Base-by-base conservation (phyloP, 192 early-diverging fungal genomes). In the Mortierella alpina region DNA sequence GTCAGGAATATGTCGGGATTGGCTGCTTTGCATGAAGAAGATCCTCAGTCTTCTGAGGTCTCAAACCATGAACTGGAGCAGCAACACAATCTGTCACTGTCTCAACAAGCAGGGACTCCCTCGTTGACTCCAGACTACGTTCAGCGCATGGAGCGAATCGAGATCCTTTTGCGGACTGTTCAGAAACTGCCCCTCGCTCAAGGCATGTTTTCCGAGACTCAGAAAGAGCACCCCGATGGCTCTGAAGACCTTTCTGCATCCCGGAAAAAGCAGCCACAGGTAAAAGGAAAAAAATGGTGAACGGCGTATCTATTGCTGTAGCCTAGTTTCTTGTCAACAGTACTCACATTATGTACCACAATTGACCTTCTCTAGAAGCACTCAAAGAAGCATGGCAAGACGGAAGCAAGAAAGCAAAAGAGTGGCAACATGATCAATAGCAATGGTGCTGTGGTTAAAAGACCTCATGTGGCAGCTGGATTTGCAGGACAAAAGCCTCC, bases 401-500 rank as follows among this genome's bases (percentile, higher is more conserved):
- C 12, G 1, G 70, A 57, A 5, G 39, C 42, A 22, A 80, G 55
- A 31, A 78, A 80, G 48, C 11, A 14, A 20, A 50, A 31, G 31
- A 31, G 31, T 3, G 31, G 31, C 31, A 31, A 31, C 31, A 31
- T 31, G 46, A 50, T 49, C 39, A 80, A 52, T 45, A 67, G 31
- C 39, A 57, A 59, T 7, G 63, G 65, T 7, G 31, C 12, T 17
- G 15, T 68, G 14, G 66, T 68, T 7, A 80, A 80, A 48, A 64
- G 77, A 12, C 77, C 77, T 6, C 77, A 80, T 48, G 77, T 80
- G 1, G 77, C 77, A 18, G 77, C 77, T 7, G 77, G 77, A 18
- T 80, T 80, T 23, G 77, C 68, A 7, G 77, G 77, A 8, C 77
- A 80, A 46, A 79, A 79, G 14, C 75, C 77, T 7, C 77, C 77